Evolutionary conservation across 176 grass and related monocot species (phyloP).

Genomic region (Carex cristatella): DNA sequence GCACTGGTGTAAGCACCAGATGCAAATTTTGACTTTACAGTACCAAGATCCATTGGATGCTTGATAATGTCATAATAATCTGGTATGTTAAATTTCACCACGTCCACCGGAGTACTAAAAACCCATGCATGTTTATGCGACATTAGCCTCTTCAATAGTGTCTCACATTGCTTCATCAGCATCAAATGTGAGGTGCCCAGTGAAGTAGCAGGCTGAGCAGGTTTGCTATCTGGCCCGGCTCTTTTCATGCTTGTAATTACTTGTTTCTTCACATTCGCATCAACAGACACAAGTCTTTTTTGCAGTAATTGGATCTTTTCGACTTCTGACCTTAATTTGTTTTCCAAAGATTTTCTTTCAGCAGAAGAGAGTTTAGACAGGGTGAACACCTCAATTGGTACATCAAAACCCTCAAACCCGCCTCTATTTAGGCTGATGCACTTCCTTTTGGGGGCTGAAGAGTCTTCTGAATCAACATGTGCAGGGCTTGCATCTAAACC

Average conservation of each 20-base stretch:
- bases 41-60: conserved; percentile 87
- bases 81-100: conserved; percentile 70
- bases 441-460: conserved; percentile 61
- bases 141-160: conserved; percentile 88
- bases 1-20: conserved; percentile 58
- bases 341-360: conserved; percentile 48
- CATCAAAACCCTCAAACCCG: conserved; percentile 39
- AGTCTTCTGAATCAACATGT: conserved; percentile 63
- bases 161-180: conserved; percentile 64
- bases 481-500: conserved; percentile 39
- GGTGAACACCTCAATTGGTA: conserved; percentile 51
- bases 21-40: conserved; percentile 45
- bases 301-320: conserved; percentile 42
- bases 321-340: conserved; percentile 57
- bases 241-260: conserved; percentile 2
- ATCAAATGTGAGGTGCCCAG: conserved; percentile 13
- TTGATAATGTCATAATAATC: conserved; percentile 88
- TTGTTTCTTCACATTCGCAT: conserved; percentile 35
- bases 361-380: conserved; percentile 57
- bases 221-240: background rate
- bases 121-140: conserved; percentile 63
- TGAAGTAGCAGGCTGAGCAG: background rate
- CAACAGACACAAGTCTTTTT: conserved; percentile 33
- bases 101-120: conserved; percentile 76
- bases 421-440: conserved; percentile 68